Percentiles rank a stretch among this genome's conserved stretches.
These are phyloP conservation scores for Ocimum tenuiflorum DNA, from an alignment of 257 asterid genomes.

Conservation along the genomic window DNA sequence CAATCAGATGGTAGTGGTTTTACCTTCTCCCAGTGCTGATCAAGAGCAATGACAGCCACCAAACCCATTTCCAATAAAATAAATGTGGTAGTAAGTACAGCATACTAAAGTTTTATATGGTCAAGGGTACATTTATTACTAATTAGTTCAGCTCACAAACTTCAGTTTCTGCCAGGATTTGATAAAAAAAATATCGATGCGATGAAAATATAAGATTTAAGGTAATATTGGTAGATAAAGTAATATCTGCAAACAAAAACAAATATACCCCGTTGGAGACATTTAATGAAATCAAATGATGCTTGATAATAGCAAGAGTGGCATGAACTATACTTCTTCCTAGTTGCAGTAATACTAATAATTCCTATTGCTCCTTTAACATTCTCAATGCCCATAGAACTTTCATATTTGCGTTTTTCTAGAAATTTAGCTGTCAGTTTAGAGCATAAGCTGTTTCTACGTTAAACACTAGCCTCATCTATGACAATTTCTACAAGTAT, in stretches of 20 bases:
- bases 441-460: background rate
- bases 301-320: background rate
- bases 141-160: background rate
- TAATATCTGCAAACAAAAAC: background rate
- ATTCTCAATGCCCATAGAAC: background rate
- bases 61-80: conserved; percentile 55
- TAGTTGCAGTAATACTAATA: background rate
- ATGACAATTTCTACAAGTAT: background rate
- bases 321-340: background rate
- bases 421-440: background rate
- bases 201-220: background rate
- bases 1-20: conserved; percentile 4
- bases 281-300: background rate
- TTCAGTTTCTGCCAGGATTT: background rate
- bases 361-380: background rate
- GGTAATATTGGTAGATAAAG: too few relatives aligned
- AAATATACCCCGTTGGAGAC: background rate
- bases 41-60: conserved; percentile 62
- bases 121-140: conserved; percentile 36
- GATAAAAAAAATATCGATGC: background rate
- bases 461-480: background rate
- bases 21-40: conserved; percentile 80
- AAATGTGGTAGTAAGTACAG: conserved; percentile 43
- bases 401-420: background rate
- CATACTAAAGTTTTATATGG: conserved; percentile 41